Percentiles rank a stretch among this genome's conserved stretches.
phyloP scores from a whole-genome alignment of 495 filamentous ascomycete species.

The Penicillium pulvis region DNA sequence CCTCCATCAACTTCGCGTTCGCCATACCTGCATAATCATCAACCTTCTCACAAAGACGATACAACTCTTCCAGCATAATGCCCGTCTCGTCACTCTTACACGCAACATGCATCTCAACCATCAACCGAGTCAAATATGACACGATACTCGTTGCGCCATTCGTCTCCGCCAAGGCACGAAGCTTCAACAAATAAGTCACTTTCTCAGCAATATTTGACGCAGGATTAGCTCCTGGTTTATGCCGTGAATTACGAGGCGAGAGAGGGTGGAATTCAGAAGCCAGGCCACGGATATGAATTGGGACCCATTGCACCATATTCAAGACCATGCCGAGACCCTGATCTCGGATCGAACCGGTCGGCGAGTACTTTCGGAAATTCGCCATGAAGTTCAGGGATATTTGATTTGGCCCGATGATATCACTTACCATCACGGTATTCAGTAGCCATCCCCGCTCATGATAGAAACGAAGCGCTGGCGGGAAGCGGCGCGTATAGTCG shows the following conservation, averaged over 20 bases:
- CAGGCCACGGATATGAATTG: constrained; percentile 3
- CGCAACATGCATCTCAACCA: constrained; percentile 23
- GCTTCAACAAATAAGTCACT: constrained; percentile 3
- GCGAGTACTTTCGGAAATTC: constrained; percentile 10
- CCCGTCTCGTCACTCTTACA: constrained; percentile 14
- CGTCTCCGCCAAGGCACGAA: constrained; percentile 17
- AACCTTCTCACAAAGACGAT: constrained; percentile 15
- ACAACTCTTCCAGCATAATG: constrained; percentile 13
- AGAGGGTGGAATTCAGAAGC: constrained; percentile 13
- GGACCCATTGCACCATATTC: neutral
- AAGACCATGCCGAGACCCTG: constrained; percentile 11
- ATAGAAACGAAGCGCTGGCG: constrained; percentile 25
- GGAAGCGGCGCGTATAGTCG: constrained; percentile 27
- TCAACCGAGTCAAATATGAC: constrained; percentile 17
- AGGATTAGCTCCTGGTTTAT: constrained; percentile 1
- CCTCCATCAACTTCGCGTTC: constrained; percentile 26
- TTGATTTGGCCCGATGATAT: constrained; percentile 18
- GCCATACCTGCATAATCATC: constrained; percentile 25
- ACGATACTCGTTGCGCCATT: constrained; percentile 11
- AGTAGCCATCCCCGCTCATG: constrained; percentile 22
- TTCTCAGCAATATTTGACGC: neutral
- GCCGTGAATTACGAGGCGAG: neutral
- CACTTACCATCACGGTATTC: constrained; percentile 13
- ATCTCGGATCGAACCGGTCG: constrained; percentile 10
- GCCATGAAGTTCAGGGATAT: constrained; percentile 13